These are phyloP conservation scores for Penicillium griseofulvum DNA, from an alignment of 2,329 filamentous ascomycete species.

Conservation along the genomic window DNA sequence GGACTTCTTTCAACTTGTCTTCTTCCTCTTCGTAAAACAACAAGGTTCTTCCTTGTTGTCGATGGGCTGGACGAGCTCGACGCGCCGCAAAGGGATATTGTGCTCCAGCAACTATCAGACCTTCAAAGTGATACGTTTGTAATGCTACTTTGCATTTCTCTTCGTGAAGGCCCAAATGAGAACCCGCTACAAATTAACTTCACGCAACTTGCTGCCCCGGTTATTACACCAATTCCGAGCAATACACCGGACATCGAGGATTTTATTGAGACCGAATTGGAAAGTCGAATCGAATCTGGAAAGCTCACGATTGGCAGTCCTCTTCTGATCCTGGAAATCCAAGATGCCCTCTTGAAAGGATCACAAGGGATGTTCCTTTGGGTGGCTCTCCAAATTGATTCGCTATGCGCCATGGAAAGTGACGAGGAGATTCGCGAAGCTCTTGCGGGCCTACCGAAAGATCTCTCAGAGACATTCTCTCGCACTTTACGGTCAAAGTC, in stretches of 20 bases:
- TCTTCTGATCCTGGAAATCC: neutral
- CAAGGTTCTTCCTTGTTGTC: neutral
- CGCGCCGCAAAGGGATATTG: neutral
- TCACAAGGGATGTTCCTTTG: slow-evolving; percentile 13
- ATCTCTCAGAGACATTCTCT: neutral
- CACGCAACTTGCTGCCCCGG: neutral
- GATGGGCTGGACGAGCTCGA: neutral
- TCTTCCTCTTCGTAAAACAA: neutral
- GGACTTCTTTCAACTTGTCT: neutral
- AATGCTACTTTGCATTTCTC: neutral
- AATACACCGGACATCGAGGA: neutral
- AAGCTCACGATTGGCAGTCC: neutral
- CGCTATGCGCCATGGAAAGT: slow-evolving; percentile 4
- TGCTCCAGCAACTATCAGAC: neutral
- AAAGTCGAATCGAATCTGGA: neutral
- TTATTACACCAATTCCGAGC: neutral
- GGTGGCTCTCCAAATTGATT: slow-evolving; percentile 9
- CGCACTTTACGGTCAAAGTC: neutral
- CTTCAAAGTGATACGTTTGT: neutral
- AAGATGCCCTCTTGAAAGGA: neutral
- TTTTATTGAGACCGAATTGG: neutral
- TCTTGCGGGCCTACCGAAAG: neutral
- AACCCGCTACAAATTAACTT: neutral
- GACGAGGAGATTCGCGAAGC: slow-evolving; percentile 6
- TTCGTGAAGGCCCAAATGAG: neutral